phyloP scores from a whole-genome alignment of 192 early-diverging fungal genomes.

The Entomortierella chlamydospora region DNA sequence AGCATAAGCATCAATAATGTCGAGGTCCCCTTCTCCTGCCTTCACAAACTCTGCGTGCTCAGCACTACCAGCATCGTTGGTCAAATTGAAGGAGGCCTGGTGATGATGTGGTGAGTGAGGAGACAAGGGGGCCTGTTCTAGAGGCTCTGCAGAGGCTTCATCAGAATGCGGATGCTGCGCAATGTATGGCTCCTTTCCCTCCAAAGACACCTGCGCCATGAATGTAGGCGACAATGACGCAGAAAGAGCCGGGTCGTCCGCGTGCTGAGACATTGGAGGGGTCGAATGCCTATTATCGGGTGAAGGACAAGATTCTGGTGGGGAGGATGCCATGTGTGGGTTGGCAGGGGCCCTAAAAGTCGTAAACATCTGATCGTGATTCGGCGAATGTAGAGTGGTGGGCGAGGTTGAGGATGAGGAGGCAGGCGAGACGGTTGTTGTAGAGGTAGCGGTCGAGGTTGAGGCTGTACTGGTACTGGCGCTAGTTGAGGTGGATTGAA shows the following conservation, averaged over 20 bases:
- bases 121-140: background rate
- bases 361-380: conserved; percentile 29
- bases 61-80: no score
- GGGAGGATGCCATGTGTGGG: conserved; percentile 26
- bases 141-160: background rate
- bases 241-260: background rate
- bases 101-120: conserved; percentile 7
- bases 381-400: conserved; percentile 26
- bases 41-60: background rate
- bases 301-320: conserved; percentile 30
- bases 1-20: conserved; percentile 4
- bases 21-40: background rate
- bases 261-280: conserved; percentile 23
- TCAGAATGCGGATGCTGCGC: conserved; percentile 1
- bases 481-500: conserved; percentile 14
- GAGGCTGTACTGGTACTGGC: conserved; percentile 17
- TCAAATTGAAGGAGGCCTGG: no score
- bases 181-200: background rate
- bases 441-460: conserved; percentile 29
- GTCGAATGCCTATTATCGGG: conserved; percentile 31
- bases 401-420: conserved; percentile 40
- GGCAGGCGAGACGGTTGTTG: conserved; percentile 30
- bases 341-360: conserved; percentile 29
- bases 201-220: conserved; percentile 38
- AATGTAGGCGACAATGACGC: conserved; percentile 32